Conservation (phyloP, 2,329 filamentous ascomycete species). For the Ceratocystis papillata region DNA sequence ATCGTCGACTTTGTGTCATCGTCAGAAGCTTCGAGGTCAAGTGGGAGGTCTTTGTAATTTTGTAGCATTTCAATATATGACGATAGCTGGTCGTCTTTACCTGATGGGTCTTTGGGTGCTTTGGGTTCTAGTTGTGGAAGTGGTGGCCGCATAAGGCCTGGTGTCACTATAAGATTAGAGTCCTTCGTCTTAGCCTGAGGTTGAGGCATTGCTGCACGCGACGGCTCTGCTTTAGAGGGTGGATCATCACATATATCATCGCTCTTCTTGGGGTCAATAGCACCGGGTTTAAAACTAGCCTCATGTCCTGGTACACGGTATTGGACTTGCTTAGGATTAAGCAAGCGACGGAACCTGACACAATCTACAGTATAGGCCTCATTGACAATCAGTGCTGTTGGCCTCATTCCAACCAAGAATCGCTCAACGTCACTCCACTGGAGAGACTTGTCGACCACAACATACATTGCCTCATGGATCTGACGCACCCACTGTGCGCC, state of each 20-base stretch:
- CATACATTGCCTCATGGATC: constrained; percentile 56
- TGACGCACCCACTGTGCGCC: constrained; percentile 61
- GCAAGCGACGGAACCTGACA: constrained; percentile 44
- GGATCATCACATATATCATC: no score
- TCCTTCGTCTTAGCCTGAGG: not conserved
- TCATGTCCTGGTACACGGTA: constrained; percentile 48
- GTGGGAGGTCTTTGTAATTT: constrained; percentile 47
- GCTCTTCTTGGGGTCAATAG: not conserved
- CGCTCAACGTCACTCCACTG: constrained; percentile 52
- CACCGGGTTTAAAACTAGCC: not conserved
- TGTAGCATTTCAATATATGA: constrained; percentile 53
- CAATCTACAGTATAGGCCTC: constrained; percentile 61
- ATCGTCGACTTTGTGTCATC: constrained; percentile 26
- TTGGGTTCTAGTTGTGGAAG: not conserved
- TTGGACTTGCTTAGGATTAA: constrained; percentile 48
- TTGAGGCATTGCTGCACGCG: not conserved
- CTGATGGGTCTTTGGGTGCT: constrained; percentile 24
- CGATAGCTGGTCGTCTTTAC: constrained; percentile 46
- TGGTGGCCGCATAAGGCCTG: not conserved
- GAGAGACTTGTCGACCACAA: constrained; percentile 64
- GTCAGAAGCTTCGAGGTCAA: constrained; percentile 42
- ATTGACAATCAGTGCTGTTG: constrained; percentile 47
- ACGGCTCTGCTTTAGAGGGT: not conserved
- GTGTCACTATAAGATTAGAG: not conserved
- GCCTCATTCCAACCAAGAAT: constrained; percentile 30